Conservation (phyloP, 164 flowering plant species). For the Berberis thunbergii region DNA sequence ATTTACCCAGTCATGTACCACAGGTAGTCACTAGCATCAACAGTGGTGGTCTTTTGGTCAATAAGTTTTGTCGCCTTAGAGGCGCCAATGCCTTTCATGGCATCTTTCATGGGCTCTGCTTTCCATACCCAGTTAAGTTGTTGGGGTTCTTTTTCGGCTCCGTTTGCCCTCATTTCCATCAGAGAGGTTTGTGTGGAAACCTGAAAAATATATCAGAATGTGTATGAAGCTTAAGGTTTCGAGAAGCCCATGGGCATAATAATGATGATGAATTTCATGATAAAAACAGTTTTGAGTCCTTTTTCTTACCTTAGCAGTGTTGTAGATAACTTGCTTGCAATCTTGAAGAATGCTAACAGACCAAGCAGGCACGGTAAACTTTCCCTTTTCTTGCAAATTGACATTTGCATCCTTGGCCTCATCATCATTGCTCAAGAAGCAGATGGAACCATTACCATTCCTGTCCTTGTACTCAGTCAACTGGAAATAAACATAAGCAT, state of each 20-base stretch:
- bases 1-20: slow-evolving; percentile 11
- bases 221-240: too few species aligned
- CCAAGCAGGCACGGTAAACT: slow-evolving; percentile 59
- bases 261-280: background rate
- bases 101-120: background rate
- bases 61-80: slow-evolving; percentile 17
- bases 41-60: slow-evolving; percentile 43
- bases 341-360: slow-evolving; percentile 62
- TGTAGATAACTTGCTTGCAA: slow-evolving; percentile 41
- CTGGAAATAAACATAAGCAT: background rate
- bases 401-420: background rate
- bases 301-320: slow-evolving; percentile 52
- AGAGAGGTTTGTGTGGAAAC: slow-evolving; percentile 16
- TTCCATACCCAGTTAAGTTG: slow-evolving; percentile 8
- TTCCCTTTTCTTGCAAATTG: slow-evolving; percentile 13
- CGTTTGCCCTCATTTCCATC: slow-evolving; percentile 7
- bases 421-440: slow-evolving; percentile 21
- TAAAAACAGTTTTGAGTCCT: background rate
- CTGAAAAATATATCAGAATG: slow-evolving; percentile 6
- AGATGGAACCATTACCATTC: background rate
- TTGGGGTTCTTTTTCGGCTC: slow-evolving; percentile 3
- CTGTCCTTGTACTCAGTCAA: background rate
- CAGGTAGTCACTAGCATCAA: slow-evolving; percentile 57
- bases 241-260: too few species aligned
- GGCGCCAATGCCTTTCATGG: slow-evolving; percentile 24